Evolutionary conservation across 371 early-diverging fungal species (phyloP).

Genomic region (Rhizomucor pusillus): DNA sequence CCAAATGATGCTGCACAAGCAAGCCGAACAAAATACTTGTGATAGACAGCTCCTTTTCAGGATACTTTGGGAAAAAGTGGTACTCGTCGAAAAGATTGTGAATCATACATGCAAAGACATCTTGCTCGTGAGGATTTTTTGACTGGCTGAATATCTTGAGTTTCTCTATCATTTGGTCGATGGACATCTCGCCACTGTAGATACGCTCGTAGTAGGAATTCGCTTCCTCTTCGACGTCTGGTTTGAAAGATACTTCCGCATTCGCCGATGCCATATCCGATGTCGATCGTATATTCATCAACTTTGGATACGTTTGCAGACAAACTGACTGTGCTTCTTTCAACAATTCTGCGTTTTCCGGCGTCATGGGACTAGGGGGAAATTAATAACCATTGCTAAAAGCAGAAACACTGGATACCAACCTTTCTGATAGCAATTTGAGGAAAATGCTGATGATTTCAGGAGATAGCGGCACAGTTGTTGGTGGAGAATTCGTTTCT

Average conservation of each 20-base stretch:
- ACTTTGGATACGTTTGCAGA: constrained; percentile 61
- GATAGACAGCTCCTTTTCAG: constrained; percentile 85
- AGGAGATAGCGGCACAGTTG: constrained; percentile 59
- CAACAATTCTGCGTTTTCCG: constrained; percentile 56
- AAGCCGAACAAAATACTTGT: constrained; percentile 89
- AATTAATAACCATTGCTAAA: not conserved
- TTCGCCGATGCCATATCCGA: constrained; percentile 28
- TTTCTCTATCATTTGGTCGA: constrained; percentile 71
- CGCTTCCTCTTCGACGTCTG: constrained; percentile 80
- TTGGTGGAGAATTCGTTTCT: constrained; percentile 31
- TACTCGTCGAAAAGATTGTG: constrained; percentile 94
- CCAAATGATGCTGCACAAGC: constrained; percentile 82
- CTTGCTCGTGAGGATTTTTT: constrained; percentile 67
- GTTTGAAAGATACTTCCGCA: constrained; percentile 39
- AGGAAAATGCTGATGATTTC: constrained; percentile 74
- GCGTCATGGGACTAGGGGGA: constrained; percentile 51
- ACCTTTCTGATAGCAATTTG: constrained; percentile 64
- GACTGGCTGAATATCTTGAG: constrained; percentile 73
- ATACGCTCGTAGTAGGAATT: constrained; percentile 76
- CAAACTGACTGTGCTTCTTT: constrained; percentile 62
- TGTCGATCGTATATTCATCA: constrained; percentile 39
- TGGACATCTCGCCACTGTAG: constrained; percentile 73
- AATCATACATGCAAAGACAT: constrained; percentile 81
- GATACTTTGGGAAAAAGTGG: constrained; percentile 90
- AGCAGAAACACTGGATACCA: constrained; percentile 6